Evolutionary conservation across 495 filamentous ascomycete genomes (phyloP).

Genomic region (Penicillium lividum): DNA sequence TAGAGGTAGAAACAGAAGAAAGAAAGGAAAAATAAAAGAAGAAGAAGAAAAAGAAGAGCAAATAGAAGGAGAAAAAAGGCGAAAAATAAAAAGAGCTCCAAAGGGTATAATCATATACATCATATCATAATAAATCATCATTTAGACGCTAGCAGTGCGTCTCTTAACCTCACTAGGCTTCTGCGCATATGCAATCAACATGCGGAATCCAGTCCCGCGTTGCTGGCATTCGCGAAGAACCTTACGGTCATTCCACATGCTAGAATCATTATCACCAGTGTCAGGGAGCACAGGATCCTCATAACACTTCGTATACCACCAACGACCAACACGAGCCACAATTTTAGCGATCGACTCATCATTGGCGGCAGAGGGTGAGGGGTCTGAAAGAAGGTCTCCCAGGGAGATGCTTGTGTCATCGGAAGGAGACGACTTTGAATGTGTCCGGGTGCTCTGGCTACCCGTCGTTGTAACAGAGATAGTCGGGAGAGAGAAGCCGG

Average conservation of each 20-base stretch:
- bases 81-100: neutral
- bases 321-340: conserved; percentile 87
- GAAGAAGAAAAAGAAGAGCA: conserved; percentile 1
- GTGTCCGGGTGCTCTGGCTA: conserved; percentile 22
- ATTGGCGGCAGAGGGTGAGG: conserved; percentile 51
- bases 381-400: conserved; percentile 69
- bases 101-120: conserved; percentile 21
- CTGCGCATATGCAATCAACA: conserved; percentile 89
- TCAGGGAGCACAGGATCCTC: conserved; percentile 63
- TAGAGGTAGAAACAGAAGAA: neutral
- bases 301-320: conserved; percentile 96
- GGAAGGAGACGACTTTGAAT: conserved; percentile 35
- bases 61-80: neutral
- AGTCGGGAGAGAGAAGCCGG: conserved; percentile 29
- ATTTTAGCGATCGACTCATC: conserved; percentile 88
- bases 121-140: conserved; percentile 7
- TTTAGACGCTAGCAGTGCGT: conserved; percentile 58
- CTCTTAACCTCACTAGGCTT: conserved; percentile 64
- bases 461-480: conserved; percentile 27
- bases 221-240: conserved; percentile 84
- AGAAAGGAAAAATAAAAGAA: neutral
- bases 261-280: conserved; percentile 48
- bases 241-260: conserved; percentile 79
- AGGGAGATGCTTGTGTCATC: conserved; percentile 59
- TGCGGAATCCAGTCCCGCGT: conserved; percentile 80